phyloP scores from a whole-genome alignment of 768 basidiomycete species.

The Tylopilus rubrobrunneus region DNA sequence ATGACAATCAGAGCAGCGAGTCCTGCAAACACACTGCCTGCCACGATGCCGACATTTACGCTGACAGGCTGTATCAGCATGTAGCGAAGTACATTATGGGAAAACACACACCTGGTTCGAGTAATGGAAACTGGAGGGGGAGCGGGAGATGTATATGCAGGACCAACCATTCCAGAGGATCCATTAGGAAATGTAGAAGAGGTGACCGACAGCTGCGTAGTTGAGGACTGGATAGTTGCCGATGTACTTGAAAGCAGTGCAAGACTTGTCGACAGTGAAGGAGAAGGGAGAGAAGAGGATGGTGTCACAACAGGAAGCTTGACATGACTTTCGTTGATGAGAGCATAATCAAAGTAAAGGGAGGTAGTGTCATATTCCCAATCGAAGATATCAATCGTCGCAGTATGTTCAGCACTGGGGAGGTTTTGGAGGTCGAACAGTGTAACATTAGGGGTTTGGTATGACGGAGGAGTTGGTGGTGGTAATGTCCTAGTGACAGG shows the following conservation, averaged over 20 bases:
- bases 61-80: constrained; percentile 3
- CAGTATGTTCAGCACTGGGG: constrained; percentile 8
- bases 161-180: neutral
- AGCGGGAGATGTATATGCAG: neutral
- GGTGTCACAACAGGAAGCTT: neutral
- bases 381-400: constrained; percentile 4
- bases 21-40: constrained; percentile 4
- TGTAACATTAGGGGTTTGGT: constrained; percentile 13
- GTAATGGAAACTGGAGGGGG: neutral
- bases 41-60: neutral
- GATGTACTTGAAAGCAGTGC: neutral
- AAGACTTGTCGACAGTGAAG: neutral
- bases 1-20: neutral
- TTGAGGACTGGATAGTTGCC: neutral
- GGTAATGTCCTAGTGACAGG: neutral
- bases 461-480: constrained; percentile 4
- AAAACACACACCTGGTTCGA: neutral
- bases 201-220: neutral
- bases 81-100: too few relatives aligned
- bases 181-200: neutral
- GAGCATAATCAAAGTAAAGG: constrained; percentile 15
- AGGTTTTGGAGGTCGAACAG: constrained; percentile 12
- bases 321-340: constrained; percentile 10
- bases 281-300: neutral
- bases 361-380: constrained; percentile 4